Evolutionary conservation across 2,329 filamentous ascomycete species (phyloP).

Genomic region (Paecilomyces formosus): DNA sequence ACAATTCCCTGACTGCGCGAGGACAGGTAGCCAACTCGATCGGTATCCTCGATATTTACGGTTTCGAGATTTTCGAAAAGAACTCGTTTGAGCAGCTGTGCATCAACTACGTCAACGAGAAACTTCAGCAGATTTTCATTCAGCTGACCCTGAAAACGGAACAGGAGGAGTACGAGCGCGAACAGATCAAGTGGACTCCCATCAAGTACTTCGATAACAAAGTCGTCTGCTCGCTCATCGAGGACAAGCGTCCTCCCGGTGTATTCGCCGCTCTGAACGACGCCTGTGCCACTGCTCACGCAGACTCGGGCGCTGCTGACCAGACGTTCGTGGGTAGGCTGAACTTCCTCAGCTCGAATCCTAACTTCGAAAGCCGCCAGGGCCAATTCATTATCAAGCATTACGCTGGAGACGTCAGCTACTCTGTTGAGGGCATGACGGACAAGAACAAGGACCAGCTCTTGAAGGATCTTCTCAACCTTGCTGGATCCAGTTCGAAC

Average conservation of each 20-base stretch:
- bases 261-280: conserved; percentile 96
- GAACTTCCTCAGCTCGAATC: conserved; percentile 77
- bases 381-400: conserved; percentile 98
- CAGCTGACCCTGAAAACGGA: conserved; percentile 94
- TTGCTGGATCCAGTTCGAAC: conserved; percentile 79
- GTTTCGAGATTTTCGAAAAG: conserved; percentile 98
- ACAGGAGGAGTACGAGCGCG: conserved; percentile 82
- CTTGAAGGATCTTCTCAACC: conserved; percentile 82
- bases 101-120: conserved; percentile 99
- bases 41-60: conserved; percentile 97
- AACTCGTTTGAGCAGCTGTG: conserved; percentile 99
- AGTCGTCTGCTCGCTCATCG: conserved; percentile 94
- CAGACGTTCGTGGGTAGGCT: conserved; percentile 91
- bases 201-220: conserved; percentile 99
- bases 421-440: conserved; percentile 92
- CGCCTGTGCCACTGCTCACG: conserved; percentile 95
- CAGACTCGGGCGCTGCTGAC: conserved; percentile 88
- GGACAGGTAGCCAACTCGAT: conserved; percentile 74
- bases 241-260: conserved; percentile 80
- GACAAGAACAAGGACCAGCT: conserved; percentile 99
- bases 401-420: conserved; percentile 93
- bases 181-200: conserved; percentile 97
- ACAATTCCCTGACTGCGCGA: conserved; percentile 74
- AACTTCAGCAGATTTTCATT: conserved; percentile 98
- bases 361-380: conserved; percentile 84